Percentiles rank a stretch among this genome's conserved stretches.
Evolutionary conservation across 2,329 filamentous ascomycete genomes (phyloP).

Genomic region (Calonectria hawksworthii): DNA sequence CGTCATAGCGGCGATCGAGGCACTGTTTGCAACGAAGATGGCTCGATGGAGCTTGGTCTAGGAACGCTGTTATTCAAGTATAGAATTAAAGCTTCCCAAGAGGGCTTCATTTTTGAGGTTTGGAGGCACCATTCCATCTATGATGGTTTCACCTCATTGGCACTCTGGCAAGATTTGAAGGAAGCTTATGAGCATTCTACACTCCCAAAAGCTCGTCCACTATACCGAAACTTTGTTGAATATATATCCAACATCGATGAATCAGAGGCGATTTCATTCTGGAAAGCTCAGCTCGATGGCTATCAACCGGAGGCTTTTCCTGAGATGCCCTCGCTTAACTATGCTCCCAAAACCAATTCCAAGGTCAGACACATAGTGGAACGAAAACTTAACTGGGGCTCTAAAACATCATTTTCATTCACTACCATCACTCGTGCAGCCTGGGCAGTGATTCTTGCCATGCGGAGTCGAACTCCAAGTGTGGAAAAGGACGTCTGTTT

Average conservation of each 20-base stretch:
- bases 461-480: not conserved
- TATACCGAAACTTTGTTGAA: not conserved
- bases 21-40: too few relatives aligned
- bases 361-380: too few relatives aligned
- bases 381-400: too few relatives aligned
- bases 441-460: not conserved
- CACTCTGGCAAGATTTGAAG: not conserved
- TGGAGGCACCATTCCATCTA: not conserved
- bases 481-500: not conserved
- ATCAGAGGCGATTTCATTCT: not conserved
- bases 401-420: not conserved
- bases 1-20: too few relatives aligned
- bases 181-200: not conserved
- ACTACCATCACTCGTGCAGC: not conserved
- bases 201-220: not conserved
- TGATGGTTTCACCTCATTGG: not conserved
- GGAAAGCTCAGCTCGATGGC: not conserved
- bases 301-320: not conserved
- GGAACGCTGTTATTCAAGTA: not conserved
- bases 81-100: not conserved
- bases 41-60: too few relatives aligned
- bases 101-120: not conserved
- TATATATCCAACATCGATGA: not conserved
- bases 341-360: not conserved
- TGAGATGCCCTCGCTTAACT: not conserved